These are phyloP conservation scores for Mucuna pruriens DNA, from an alignment of 306 rosid species.

Conservation along the genomic window DNA sequence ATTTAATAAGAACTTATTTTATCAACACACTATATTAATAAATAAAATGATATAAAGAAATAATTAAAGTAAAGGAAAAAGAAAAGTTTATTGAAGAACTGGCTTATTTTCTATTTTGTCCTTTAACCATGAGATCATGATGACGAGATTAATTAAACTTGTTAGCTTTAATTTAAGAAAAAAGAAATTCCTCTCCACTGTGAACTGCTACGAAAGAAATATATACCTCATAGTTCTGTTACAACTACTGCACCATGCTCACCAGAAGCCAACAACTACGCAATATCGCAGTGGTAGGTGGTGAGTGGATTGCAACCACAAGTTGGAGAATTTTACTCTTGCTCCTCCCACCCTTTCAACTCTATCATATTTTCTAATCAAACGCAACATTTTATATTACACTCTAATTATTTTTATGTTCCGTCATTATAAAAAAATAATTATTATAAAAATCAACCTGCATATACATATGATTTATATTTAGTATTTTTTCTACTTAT, in stretches of 20 bases:
- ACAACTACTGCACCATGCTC: constrained; percentile 36
- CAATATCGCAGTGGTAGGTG: constrained; percentile 44
- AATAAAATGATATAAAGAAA: too few relatives aligned
- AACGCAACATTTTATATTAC: neutral
- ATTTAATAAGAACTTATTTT: too few relatives aligned
- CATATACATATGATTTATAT: too few relatives aligned
- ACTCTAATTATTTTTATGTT: too few relatives aligned
- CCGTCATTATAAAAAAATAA: too few relatives aligned
- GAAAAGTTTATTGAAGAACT: neutral
- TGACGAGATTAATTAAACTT: neutral
- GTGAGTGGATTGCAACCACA: constrained; percentile 21
- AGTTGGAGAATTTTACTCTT: neutral
- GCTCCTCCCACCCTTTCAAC: neutral
- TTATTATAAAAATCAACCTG: too few relatives aligned
- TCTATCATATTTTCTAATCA: neutral
- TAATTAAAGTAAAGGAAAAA: neutral
- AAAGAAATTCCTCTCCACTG: too few relatives aligned
- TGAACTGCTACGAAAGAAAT: neutral
- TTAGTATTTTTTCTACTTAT: too few relatives aligned
- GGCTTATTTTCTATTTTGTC: neutral
- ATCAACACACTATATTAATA: too few relatives aligned
- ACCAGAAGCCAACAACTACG: constrained; percentile 28
- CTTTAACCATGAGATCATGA: neutral
- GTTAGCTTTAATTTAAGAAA: neutral
- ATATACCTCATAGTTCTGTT: neutral